Percentiles rank a stretch among this genome's conserved stretches.
These are phyloP conservation scores for Apophysomyces elegans DNA, from an alignment of 371 early-diverging fungal species.

Conservation along the genomic window DNA sequence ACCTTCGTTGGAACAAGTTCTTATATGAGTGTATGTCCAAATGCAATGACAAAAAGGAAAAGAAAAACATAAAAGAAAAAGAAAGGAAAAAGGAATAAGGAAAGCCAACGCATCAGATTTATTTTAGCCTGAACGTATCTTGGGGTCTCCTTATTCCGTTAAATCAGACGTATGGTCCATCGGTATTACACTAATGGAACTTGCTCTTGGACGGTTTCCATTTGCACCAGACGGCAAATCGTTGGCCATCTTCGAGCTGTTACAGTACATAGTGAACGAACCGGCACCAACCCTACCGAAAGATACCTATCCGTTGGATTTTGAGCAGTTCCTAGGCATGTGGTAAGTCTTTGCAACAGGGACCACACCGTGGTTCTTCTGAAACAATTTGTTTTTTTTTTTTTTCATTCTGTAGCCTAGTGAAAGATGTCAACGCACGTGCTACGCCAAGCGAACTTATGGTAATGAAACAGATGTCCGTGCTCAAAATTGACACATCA, in stretches of 20 bases:
- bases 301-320: constrained; percentile 10
- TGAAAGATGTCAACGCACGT: constrained; percentile 12
- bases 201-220: constrained; percentile 84
- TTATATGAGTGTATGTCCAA: constrained; percentile 78
- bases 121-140: constrained; percentile 85
- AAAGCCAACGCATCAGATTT: neutral
- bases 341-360: neutral
- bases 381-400: neutral
- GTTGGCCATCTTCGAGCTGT: constrained; percentile 80
- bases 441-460: constrained; percentile 12
- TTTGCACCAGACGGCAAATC: constrained; percentile 70
- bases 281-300: constrained; percentile 71
- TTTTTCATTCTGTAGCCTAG: neutral
- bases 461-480: neutral
- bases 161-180: constrained; percentile 92
- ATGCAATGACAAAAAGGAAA: too few relatives aligned
- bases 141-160: constrained; percentile 78
- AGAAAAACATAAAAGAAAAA: too few relatives aligned
- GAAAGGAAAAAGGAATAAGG: neutral
- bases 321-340: neutral
- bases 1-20: constrained; percentile 86
- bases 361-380: too few relatives aligned
- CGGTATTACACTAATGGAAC: constrained; percentile 85
- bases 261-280: constrained; percentile 85
- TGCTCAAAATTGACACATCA: neutral